A percentile compares a stretch with the other conserved stretches of the same genome.
Conservation (phyloP, 192 early-diverging fungal species). For the Phycomyces blakesleeanus region DNA sequence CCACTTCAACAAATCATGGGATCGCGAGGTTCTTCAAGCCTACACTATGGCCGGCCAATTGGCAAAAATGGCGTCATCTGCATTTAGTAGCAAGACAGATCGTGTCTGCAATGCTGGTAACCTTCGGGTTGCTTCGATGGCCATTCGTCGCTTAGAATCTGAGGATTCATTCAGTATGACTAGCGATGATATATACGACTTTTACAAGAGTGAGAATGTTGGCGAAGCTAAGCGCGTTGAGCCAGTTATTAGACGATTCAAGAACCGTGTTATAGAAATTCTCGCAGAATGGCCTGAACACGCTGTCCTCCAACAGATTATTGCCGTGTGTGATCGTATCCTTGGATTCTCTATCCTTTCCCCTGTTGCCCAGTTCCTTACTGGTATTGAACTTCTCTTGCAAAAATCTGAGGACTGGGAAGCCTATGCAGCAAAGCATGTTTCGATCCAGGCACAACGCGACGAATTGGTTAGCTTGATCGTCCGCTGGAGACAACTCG, state of each 20-base stretch:
- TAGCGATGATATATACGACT: conserved; percentile 69
- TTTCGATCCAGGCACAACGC: conserved; percentile 67
- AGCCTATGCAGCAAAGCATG: conserved; percentile 75
- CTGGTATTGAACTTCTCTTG: conserved; percentile 84
- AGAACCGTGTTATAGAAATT: conserved; percentile 56
- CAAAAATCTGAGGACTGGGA: conserved; percentile 95
- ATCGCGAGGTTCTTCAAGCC: conserved; percentile 19
- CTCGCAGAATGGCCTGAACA: conserved; percentile 89
- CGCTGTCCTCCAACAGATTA: conserved; percentile 74
- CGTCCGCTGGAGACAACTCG: conserved; percentile 87
- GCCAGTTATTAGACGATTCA: conserved; percentile 59
- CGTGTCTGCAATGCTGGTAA: conserved; percentile 15
- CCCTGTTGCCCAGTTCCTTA: conserved; percentile 86
- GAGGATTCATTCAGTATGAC: conserved; percentile 21
- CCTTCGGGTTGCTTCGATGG: conserved; percentile 15
- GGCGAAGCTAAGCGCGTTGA: conserved; percentile 63
- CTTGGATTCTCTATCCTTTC: conserved; percentile 69
- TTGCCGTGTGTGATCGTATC: conserved; percentile 55
- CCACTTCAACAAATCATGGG: conserved; percentile 7
- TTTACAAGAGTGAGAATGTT: conserved; percentile 83
- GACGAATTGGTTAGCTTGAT: conserved; percentile 70
- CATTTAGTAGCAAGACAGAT: conserved; percentile 11
- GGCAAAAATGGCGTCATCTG: conserved; percentile 36
- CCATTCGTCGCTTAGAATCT: conserved; percentile 24
- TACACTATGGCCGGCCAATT: conserved; percentile 46